Evolutionary conservation across 176 grass and related monocot species (phyloP).

Genomic region (Lolium perenne): DNA sequence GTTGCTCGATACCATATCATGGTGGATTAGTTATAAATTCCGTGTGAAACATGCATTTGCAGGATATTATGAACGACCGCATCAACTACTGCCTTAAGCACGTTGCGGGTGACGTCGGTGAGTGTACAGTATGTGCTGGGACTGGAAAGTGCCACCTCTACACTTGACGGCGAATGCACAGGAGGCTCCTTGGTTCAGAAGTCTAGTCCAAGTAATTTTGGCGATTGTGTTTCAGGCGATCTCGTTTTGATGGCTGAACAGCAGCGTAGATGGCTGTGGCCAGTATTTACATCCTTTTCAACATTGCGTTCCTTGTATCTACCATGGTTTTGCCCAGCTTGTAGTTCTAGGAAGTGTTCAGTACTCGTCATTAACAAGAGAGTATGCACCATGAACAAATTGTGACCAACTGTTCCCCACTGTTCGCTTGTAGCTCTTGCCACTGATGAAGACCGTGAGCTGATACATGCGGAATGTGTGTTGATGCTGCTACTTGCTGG

Average conservation of each 20-base stretch:
- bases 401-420: no score
- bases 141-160: slow-evolving; percentile 79
- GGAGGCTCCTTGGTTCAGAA: no score
- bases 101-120: slow-evolving; percentile 62
- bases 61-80: slow-evolving; percentile 92
- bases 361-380: background rate
- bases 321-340: slow-evolving; percentile 17
- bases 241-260: no score
- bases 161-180: background rate
- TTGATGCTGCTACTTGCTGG: no score
- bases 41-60: slow-evolving; percentile 15
- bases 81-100: slow-evolving; percentile 87
- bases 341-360: background rate
- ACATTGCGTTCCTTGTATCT: no score
- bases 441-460: no score
- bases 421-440: no score
- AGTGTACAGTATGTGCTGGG: slow-evolving; percentile 76
- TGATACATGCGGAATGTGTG: no score
- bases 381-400: background rate
- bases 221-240: no score
- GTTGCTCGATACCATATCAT: no score
- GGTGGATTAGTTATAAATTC: background rate
- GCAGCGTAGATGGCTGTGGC: background rate
- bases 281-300: background rate
- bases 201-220: no score